Evolutionary conservation across 371 early-diverging fungal genomes (phyloP).

Genomic region (Mortierella sp.): DNA sequence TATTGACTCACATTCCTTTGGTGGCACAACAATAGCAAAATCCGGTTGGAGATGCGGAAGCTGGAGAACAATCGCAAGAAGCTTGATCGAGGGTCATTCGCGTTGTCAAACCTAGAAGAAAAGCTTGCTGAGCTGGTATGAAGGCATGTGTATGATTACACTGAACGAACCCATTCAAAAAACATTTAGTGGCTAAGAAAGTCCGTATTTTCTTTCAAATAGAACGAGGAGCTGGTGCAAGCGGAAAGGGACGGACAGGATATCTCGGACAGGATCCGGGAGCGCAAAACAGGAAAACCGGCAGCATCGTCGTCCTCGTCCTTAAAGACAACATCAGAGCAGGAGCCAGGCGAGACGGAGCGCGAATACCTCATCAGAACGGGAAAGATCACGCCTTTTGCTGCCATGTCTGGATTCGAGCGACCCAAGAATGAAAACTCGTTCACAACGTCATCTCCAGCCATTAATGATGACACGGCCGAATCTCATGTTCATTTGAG

Average conservation of each 20-base stretch:
- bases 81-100: constrained; percentile 43
- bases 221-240: constrained; percentile 58
- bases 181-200: neutral
- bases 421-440: constrained; percentile 24
- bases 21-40: constrained; percentile 57
- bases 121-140: constrained; percentile 33
- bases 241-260: constrained; percentile 64
- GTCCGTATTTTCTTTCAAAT: constrained; percentile 10
- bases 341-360: constrained; percentile 65
- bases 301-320: constrained; percentile 8
- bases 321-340: constrained; percentile 22
- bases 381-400: constrained; percentile 87
- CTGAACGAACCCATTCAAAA: neutral
- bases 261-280: constrained; percentile 62
- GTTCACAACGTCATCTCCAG: constrained; percentile 6
- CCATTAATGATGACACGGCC: neutral
- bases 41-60: constrained; percentile 56
- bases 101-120: constrained; percentile 36
- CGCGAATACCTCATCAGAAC: constrained; percentile 79
- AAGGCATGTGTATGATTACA: neutral
- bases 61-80: constrained; percentile 56
- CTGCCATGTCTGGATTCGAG: constrained; percentile 58
- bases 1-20: constrained; percentile 16
- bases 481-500: constrained; percentile 47
- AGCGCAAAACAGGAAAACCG: constrained; percentile 28